phyloP scores from a whole-genome alignment of 2,329 filamentous ascomycete species.

The Stagonosporopsis chrysanthemi region DNA sequence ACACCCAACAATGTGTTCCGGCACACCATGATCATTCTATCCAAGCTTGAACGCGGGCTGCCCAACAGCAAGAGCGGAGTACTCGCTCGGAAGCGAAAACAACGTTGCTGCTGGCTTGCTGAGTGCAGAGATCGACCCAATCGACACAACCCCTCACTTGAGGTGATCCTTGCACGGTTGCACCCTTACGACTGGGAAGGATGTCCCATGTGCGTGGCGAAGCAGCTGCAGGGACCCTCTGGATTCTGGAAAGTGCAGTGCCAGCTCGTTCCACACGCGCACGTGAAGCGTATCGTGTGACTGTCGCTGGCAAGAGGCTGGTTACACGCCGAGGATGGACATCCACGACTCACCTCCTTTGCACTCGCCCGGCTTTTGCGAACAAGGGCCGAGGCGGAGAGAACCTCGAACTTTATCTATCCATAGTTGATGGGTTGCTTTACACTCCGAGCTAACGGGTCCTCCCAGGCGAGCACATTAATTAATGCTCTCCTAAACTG shows the following conservation, averaged over 20 bases:
- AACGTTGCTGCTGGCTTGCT: conserved; percentile 4
- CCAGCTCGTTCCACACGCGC: background rate
- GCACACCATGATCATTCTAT: conserved; percentile 9
- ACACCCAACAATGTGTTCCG: conserved; percentile 1
- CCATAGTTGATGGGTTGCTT: background rate
- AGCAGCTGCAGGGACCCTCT: conserved; percentile 3
- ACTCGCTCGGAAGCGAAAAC: background rate
- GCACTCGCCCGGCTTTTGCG: background rate
- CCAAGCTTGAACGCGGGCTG: conserved; percentile 2
- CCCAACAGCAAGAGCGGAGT: background rate
- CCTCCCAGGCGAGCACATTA: background rate
- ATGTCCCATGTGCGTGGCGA: background rate
- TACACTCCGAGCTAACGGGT: background rate
- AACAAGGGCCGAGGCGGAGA: background rate
- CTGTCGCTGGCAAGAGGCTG: background rate
- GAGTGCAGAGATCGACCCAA: conserved; percentile 8
- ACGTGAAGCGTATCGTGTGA: conserved; percentile 4
- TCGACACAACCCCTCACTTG: conserved; percentile 12
- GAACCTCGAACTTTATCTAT: background rate
- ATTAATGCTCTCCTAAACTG: background rate
- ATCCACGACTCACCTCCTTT: background rate
- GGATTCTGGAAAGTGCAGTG: background rate
- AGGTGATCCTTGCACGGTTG: conserved; percentile 6
- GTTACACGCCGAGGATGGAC: background rate
- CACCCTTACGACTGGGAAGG: conserved; percentile 1